Conservation (phyloP, 1,284 basidiomycete genomes). For the Cryptococcus floricola region DNA sequence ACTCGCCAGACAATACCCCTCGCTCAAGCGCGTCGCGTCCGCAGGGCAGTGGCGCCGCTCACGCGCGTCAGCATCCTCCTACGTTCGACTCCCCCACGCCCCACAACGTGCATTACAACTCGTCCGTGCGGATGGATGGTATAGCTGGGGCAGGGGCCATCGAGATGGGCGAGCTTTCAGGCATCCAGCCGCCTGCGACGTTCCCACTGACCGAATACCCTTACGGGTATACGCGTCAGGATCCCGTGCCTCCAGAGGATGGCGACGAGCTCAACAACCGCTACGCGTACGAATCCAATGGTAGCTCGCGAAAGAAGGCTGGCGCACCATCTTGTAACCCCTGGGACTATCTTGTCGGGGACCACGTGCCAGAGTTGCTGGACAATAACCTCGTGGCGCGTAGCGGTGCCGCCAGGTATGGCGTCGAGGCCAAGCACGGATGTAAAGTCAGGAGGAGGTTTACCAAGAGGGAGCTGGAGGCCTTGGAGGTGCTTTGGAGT, state of each 20-base stretch:
- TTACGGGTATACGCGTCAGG: conserved; percentile 13
- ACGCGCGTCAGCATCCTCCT: background rate
- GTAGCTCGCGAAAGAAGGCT: background rate
- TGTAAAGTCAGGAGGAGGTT: conserved; percentile 20
- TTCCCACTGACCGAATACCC: conserved; percentile 17
- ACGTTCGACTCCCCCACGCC: background rate
- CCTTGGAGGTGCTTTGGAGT: conserved; percentile 23
- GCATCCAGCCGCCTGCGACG: conserved; percentile 19
- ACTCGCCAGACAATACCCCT: background rate
- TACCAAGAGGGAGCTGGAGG: conserved; percentile 16
- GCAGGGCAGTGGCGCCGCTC: background rate
- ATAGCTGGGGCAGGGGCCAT: background rate
- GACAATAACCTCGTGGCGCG: background rate
- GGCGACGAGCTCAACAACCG: conserved; percentile 1
- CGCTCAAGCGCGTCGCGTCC: background rate
- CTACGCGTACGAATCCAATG: background rate
- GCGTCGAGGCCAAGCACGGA: conserved; percentile 12
- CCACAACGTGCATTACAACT: background rate
- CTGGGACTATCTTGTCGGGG: conserved; percentile 20
- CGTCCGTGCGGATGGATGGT: background rate
- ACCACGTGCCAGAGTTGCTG: background rate
- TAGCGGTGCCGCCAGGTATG: conserved; percentile 3
- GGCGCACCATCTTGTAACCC: conserved; percentile 19
- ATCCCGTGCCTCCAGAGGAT: conserved; percentile 18
- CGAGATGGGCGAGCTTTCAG: conserved; percentile 7